Evolutionary conservation across 306 rosid species (phyloP).

Genomic region (Urtica urens): DNA sequence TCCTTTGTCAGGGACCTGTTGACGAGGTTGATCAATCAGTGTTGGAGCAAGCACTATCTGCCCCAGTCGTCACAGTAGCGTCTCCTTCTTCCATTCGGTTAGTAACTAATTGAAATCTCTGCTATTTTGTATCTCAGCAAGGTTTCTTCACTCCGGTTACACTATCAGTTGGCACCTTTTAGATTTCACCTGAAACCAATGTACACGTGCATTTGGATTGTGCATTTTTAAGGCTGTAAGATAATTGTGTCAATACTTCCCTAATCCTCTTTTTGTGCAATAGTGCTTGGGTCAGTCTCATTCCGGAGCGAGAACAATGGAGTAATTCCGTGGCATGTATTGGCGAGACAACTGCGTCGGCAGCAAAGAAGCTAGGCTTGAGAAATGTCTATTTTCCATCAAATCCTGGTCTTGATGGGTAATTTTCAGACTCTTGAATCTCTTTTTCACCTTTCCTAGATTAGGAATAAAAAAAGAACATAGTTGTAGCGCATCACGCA

Average conservation of each 20-base stretch:
- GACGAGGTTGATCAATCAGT: slow-evolving; percentile 46
- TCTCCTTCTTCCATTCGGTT: slow-evolving; percentile 89
- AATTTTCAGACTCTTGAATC: slow-evolving; percentile 10
- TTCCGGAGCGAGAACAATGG: slow-evolving; percentile 46
- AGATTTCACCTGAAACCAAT: slow-evolving; percentile 1
- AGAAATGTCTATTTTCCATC: slow-evolving; percentile 61
- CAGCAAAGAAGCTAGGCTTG: slow-evolving; percentile 66
- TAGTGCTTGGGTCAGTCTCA: slow-evolving; percentile 85
- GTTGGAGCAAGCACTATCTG: slow-evolving; percentile 59
- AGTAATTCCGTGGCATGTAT: slow-evolving; percentile 75
- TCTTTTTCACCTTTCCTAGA: no score
- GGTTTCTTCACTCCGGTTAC: no score
- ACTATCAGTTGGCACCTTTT: not conserved
- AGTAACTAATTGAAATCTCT: slow-evolving; percentile 13
- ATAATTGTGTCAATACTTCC: not conserved
- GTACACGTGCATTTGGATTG: not conserved
- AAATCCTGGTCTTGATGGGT: slow-evolving; percentile 94
- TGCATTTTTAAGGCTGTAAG: not conserved
- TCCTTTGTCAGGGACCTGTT: slow-evolving; percentile 59
- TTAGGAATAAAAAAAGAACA: not conserved
- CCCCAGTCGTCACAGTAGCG: slow-evolving; percentile 85
- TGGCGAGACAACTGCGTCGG: slow-evolving; percentile 90
- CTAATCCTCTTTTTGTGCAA: slow-evolving; percentile 12
- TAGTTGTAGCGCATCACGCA: no score
- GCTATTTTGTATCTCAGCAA: not conserved